These are phyloP conservation scores for Crithidia sp. DNA, from an alignment of 208 protist genomes.

Conservation along the genomic window DNA sequence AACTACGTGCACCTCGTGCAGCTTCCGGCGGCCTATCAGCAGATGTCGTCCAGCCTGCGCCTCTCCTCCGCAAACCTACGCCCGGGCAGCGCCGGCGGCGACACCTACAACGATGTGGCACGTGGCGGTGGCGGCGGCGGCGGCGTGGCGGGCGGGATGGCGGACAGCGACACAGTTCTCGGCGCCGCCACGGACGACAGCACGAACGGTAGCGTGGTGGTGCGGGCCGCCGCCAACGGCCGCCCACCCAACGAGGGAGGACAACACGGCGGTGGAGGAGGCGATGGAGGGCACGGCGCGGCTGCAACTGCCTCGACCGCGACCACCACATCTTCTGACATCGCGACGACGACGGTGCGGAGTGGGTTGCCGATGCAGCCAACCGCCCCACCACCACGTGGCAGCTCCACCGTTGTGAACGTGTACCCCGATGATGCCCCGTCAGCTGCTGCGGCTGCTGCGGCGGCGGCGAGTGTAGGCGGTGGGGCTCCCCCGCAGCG, in stretches of 20 bases:
- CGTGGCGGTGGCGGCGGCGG: neutral
- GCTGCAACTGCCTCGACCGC: neutral
- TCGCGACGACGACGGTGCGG: neutral
- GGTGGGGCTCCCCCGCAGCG: no score
- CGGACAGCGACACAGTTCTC: neutral
- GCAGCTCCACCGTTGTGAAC: neutral
- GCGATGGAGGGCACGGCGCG: neutral
- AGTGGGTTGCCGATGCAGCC: neutral
- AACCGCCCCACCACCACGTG: slow-evolving; percentile 9
- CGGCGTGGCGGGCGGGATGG: neutral
- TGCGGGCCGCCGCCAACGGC: slow-evolving; percentile 3
- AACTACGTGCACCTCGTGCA: slow-evolving; percentile 64
- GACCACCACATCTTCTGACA: no score
- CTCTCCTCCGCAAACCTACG: slow-evolving; percentile 22
- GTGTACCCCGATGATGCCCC: neutral
- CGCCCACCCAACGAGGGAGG: neutral
- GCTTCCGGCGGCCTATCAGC: slow-evolving; percentile 27
- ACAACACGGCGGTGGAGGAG: neutral
- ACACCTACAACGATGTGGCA: neutral
- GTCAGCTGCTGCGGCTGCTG: no score
- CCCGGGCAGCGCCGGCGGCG: neutral
- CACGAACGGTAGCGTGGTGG: neutral
- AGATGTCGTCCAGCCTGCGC: slow-evolving; percentile 29
- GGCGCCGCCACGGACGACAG: neutral
- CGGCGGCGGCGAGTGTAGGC: no score